phyloP scores from a whole-genome alignment of 169 alveolate species.

The Cryptosporidium muris region DNA sequence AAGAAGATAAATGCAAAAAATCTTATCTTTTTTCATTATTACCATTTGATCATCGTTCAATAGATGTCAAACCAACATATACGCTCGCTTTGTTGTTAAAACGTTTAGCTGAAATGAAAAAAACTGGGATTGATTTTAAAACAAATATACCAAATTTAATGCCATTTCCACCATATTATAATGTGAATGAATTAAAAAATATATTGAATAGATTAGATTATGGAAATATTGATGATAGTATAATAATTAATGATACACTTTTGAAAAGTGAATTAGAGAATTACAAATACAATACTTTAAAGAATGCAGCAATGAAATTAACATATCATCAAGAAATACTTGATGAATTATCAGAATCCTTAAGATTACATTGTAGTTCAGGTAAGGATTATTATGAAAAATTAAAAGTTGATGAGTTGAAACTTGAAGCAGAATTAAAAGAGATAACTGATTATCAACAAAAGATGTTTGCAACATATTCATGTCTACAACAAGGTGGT shows the following conservation, averaged over 20 bases:
- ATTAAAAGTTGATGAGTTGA: conserved; percentile 31
- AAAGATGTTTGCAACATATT: conserved; percentile 70
- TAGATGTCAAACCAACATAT: conserved; percentile 64
- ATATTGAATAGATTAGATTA: conserved; percentile 5
- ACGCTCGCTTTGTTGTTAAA: conserved; percentile 51
- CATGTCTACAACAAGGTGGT: conserved; percentile 69
- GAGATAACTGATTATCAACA: conserved; percentile 69
- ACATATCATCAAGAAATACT: conserved; percentile 37
- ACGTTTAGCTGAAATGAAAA: conserved; percentile 57
- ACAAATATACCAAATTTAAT: conserved; percentile 34
- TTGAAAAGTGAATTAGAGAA: conserved; percentile 15
- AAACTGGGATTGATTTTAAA: conserved; percentile 54
- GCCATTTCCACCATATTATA: conserved; percentile 51
- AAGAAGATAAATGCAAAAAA: conserved; percentile 15
- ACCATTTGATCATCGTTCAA: conserved; percentile 35
- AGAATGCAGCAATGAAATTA: conserved; percentile 6
- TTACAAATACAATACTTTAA: conserved; percentile 27
- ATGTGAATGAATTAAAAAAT: background rate
- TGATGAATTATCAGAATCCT: conserved; percentile 50
- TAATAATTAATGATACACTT: conserved; percentile 38
- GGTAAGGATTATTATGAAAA: conserved; percentile 51
- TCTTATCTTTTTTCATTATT: conserved; percentile 12
- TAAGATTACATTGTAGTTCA: conserved; percentile 46
- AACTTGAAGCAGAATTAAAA: conserved; percentile 45
- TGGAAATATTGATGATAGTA: background rate